Evolutionary conservation across 768 basidiomycete genomes (phyloP).

Genomic region (Chalciporus piperatus): DNA sequence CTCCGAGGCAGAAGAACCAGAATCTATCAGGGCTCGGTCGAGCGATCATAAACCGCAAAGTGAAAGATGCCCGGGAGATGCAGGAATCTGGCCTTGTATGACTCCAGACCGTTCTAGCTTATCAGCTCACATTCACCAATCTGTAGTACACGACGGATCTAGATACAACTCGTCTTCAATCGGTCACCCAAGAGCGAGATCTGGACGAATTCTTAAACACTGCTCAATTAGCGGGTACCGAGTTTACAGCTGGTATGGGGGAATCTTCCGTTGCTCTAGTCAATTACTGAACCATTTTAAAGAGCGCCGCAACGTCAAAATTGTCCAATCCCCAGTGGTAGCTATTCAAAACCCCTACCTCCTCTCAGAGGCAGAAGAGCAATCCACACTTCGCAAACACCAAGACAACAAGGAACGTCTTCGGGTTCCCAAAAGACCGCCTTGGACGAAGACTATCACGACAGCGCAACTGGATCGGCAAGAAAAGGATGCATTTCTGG

Average conservation of each 20-base stretch:
- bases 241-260: constrained; percentile 87
- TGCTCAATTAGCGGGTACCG: constrained; percentile 90
- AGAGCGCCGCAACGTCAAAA: constrained; percentile 81
- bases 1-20: constrained; percentile 55
- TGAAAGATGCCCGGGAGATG: constrained; percentile 35
- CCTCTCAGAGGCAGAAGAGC: constrained; percentile 79
- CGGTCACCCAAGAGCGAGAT: constrained; percentile 94
- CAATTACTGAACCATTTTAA: neutral
- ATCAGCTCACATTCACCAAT: constrained; percentile 24
- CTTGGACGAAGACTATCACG: constrained; percentile 84
- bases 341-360: constrained; percentile 80
- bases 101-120: constrained; percentile 2
- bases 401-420: constrained; percentile 68
- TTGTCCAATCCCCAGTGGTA: constrained; percentile 55
- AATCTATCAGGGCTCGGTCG: constrained; percentile 87
- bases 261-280: neutral
- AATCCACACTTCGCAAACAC: constrained; percentile 69
- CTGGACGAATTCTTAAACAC: constrained; percentile 95
- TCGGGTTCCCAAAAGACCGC: constrained; percentile 84
- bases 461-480: constrained; percentile 77
- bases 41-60: constrained; percentile 91
- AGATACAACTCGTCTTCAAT: constrained; percentile 71
- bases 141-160: constrained; percentile 69
- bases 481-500: constrained; percentile 87
- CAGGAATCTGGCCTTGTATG: constrained; percentile 60